Base-by-base conservation (phyloP, 2,329 filamentous ascomycete genomes). In the Stagonosporopsis rhizophila region DNA sequence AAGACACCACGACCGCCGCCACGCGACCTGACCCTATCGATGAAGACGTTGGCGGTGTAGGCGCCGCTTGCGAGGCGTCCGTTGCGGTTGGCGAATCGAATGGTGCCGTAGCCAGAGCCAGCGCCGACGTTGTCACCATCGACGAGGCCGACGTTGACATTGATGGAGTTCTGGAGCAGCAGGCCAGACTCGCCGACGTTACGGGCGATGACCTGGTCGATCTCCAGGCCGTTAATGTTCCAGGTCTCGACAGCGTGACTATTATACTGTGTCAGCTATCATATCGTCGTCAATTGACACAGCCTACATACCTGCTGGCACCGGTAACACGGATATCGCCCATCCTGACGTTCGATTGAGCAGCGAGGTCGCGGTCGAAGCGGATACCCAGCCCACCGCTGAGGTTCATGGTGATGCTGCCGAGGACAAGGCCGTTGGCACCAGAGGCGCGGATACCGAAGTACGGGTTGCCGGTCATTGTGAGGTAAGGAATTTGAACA, bases 71-170 rank as follows among this genome's bases (percentile, higher is more conserved):
- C n/a, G 4, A 75, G 74, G 58, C 79, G 76, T 1, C 83, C 83
- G 62, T 85, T 85, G 51, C 81, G 77, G 71, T 86, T 86, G 39
- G 84, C 84, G 61, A 86, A 81, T 2, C 84, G 82, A 15, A 86
- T 73, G 0, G 84, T 85, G 0, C 79, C 84, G 58, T 86, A 86
- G 0, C 84, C 84, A 1, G 75, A 83, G 0, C 81, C 82, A 0
- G 76, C 53, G 0, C 74, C 84, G 38, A 84, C 82, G 34, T 86
- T 85, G 58, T 83, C 74, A 30, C 83, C 83, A 44, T 86, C 83
- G 6, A 86, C 83, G 9, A 83, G 78, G 0, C 81, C 81, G 22
- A 86, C 81, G 3, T 72, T 65, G 0, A 81, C 83, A 56, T 86
- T 84, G 5, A 72, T 79, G 0, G 82, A 82, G 37, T 77, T 79